Conservation (phyloP, 2,329 filamentous ascomycete species). For the Aspergillus sp. region DNA sequence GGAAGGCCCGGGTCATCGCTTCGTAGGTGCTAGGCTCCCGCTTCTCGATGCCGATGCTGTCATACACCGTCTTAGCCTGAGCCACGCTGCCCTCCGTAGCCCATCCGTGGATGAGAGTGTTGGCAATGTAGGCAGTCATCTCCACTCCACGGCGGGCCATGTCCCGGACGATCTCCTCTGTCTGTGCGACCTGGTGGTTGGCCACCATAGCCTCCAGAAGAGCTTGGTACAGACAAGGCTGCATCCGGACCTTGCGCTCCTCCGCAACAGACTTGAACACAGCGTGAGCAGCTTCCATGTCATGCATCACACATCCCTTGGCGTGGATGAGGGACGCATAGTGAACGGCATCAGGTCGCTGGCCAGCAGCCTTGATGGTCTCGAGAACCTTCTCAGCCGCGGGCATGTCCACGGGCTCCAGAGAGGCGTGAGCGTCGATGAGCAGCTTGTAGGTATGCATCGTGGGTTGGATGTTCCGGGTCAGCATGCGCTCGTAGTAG, state of each 20-base stretch:
- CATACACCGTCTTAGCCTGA: slow-evolving; percentile 78
- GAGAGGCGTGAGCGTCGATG: slow-evolving; percentile 89
- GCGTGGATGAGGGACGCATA: slow-evolving; percentile 95
- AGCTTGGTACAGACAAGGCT: slow-evolving; percentile 90
- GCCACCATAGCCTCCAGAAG: slow-evolving; percentile 97
- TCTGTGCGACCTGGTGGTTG: slow-evolving; percentile 80
- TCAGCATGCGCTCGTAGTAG: slow-evolving; percentile 94
- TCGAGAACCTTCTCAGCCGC: slow-evolving; percentile 83
- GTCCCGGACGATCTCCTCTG: slow-evolving; percentile 69
- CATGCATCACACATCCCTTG: slow-evolving; percentile 89
- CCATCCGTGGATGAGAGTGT: slow-evolving; percentile 97
- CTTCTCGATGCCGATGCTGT: slow-evolving; percentile 72
- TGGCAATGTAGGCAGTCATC: slow-evolving; percentile 96
- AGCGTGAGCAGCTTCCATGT: slow-evolving; percentile 77
- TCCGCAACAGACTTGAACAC: slow-evolving; percentile 80
- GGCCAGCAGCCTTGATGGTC: slow-evolving; percentile 71
- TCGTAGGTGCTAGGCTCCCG: slow-evolving; percentile 98
- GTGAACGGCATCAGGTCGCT: slow-evolving; percentile 85
- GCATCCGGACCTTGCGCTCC: slow-evolving; percentile 66
- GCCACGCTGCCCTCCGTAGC: slow-evolving; percentile 77
- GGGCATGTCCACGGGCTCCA: slow-evolving; percentile 86
- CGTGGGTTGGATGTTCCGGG: slow-evolving; percentile 82
- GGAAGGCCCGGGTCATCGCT: slow-evolving; percentile 92
- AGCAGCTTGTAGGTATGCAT: slow-evolving; percentile 97
- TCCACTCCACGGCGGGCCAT: slow-evolving; percentile 76